These are phyloP conservation scores for Hypoxylon fuscum DNA, from an alignment of 495 filamentous ascomycete species.

Conservation along the genomic window DNA sequence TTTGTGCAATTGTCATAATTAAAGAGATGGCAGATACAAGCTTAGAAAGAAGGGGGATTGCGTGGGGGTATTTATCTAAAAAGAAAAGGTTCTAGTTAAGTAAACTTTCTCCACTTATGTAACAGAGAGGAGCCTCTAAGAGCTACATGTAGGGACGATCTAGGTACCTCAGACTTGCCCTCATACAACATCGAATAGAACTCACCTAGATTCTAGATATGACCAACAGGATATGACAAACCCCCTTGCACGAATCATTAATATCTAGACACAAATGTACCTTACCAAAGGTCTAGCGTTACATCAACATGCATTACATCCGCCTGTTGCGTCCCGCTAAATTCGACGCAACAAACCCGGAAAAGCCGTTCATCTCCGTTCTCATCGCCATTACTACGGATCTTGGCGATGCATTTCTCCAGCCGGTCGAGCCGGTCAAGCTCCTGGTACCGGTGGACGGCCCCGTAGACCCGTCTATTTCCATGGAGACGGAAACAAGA, in stretches of 20 bases:
- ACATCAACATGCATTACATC: slow-evolving; percentile 72
- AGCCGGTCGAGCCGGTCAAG: slow-evolving; percentile 66
- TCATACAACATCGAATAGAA: too few species aligned
- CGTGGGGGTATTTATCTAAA: too few species aligned
- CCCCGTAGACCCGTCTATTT: slow-evolving; percentile 59
- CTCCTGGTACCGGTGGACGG: slow-evolving; percentile 58
- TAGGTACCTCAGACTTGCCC: neutral
- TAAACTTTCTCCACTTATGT: too few species aligned
- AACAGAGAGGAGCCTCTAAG: too few species aligned
- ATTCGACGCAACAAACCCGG: slow-evolving; percentile 45
- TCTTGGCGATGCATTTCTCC: slow-evolving; percentile 85
- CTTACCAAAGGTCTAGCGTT: slow-evolving; percentile 5
- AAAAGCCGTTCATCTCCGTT: slow-evolving; percentile 49
- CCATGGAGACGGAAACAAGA: neutral
- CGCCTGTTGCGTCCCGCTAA: slow-evolving; percentile 75
- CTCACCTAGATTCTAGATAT: slow-evolving; percentile 18
- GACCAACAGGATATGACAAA: slow-evolving; percentile 4
- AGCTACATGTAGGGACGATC: neutral
- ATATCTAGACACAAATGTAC: too few species aligned
- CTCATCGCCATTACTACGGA: slow-evolving; percentile 88
- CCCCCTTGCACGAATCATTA: too few species aligned
- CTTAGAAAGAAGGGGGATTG: too few species aligned
- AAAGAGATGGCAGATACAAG: too few species aligned
- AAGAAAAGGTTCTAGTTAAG: too few species aligned
- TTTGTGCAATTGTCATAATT: too few species aligned